Evolutionary conservation across 2,329 filamentous ascomycete species (phyloP).

Genomic region (Dactylella cylindrospora): DNA sequence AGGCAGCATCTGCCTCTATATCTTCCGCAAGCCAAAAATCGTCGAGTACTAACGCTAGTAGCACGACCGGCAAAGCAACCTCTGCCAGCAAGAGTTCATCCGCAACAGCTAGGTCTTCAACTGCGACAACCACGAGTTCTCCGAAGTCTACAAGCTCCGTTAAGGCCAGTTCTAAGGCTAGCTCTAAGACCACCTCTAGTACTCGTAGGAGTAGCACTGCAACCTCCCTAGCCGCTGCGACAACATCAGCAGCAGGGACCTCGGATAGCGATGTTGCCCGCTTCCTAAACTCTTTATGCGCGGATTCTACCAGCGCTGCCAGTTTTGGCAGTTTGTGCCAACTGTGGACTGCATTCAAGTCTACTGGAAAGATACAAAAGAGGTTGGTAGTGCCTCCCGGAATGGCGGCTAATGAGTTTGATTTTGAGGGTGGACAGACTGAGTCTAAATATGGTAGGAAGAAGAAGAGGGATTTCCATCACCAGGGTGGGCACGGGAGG

Average conservation of each 20-base stretch:
- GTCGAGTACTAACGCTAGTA: neutral
- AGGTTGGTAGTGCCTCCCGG: constrained; percentile 10
- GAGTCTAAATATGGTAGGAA: constrained; percentile 2
- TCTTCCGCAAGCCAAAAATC: too few relatives aligned
- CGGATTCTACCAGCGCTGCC: constrained; percentile 7
- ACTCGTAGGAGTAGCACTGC: neutral
- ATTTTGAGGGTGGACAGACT: constrained; percentile 4
- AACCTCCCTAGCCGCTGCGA: neutral
- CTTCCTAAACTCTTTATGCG: constrained; percentile 22
- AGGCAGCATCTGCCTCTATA: constrained; percentile 11
- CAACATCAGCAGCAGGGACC: neutral
- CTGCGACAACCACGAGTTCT: neutral
- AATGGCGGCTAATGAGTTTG: constrained; percentile 6
- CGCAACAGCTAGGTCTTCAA: neutral
- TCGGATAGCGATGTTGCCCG: constrained; percentile 11
- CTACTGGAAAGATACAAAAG: constrained; percentile 21
- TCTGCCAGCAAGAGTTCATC: too few relatives aligned
- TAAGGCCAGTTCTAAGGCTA: neutral
- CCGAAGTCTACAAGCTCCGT: neutral
- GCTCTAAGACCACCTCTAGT: neutral
- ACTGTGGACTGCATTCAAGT: constrained; percentile 28
- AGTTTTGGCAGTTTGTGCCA: constrained; percentile 23
- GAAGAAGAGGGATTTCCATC: constrained; percentile 12
- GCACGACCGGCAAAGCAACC: neutral
- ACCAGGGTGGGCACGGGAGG: constrained; percentile 9